Percentiles rank a stretch among this genome's conserved stretches.
phyloP scores from a whole-genome alignment of 805 yeast genomes.

The Ogataea philodendri region DNA sequence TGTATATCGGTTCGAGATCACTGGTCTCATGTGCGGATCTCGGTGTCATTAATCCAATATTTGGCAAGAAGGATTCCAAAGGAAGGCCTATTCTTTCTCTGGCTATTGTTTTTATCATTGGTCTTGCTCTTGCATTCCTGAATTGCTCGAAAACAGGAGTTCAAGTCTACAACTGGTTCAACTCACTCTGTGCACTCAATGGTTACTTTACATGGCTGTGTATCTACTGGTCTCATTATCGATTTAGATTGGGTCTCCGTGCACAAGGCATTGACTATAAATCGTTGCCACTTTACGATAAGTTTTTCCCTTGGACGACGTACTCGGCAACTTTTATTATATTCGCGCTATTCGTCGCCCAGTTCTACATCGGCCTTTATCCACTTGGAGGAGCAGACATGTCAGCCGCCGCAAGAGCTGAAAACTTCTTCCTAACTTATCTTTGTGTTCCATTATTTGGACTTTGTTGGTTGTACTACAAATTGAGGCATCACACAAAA shows the following conservation, averaged over 20 bases:
- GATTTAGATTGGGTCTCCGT: constrained; percentile 57
- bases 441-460: constrained; percentile 58
- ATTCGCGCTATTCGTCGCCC: constrained; percentile 53
- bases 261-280: constrained; percentile 46
- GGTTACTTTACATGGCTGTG: constrained; percentile 62
- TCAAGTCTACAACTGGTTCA: constrained; percentile 61
- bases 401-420: constrained; percentile 37
- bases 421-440: constrained; percentile 56
- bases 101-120: constrained; percentile 48
- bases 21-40: constrained; percentile 55
- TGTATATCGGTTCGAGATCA: constrained; percentile 51
- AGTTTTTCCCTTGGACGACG: constrained; percentile 51
- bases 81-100: constrained; percentile 64
- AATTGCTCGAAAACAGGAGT: constrained; percentile 59
- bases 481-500: constrained; percentile 43
- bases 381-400: constrained; percentile 48
- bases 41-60: constrained; percentile 59
- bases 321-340: constrained; percentile 38
- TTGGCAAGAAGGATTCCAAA: constrained; percentile 52
- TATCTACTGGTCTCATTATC: constrained; percentile 53
- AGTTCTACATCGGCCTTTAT: constrained; percentile 64
- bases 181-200: constrained; percentile 60
- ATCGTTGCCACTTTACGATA: constrained; percentile 46
- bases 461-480: constrained; percentile 54
- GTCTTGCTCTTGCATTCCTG: constrained; percentile 55